Evolutionary conservation across 306 rosid species (phyloP).

Genomic region (Lathyrus tuberosus): DNA sequence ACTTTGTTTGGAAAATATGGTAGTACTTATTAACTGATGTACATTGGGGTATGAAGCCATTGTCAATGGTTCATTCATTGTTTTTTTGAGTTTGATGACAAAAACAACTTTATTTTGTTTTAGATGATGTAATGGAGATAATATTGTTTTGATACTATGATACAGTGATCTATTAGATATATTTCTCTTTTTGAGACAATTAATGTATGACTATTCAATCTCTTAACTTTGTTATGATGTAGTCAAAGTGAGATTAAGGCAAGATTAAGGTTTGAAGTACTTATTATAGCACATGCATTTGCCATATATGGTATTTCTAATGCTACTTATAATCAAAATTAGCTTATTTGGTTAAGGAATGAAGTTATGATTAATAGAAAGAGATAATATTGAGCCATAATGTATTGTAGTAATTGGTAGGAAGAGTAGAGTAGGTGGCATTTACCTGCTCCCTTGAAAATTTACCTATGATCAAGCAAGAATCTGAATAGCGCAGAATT

Average conservation of each 20-base stretch:
- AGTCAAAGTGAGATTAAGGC: background rate
- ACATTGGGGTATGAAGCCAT: slow-evolving; percentile 47
- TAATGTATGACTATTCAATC: slow-evolving; percentile 25
- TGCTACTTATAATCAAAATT: background rate
- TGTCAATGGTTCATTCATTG: slow-evolving; percentile 41
- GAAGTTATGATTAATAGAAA: too few species aligned
- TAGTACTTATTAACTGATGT: slow-evolving; percentile 42
- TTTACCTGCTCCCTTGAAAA: slow-evolving; percentile 39
- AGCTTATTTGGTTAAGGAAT: too few species aligned
- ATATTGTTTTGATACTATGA: background rate
- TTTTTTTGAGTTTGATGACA: slow-evolving; percentile 37
- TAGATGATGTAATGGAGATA: slow-evolving; percentile 39
- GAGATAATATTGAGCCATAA: background rate
- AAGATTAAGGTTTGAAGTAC: background rate
- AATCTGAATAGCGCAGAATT: slow-evolving; percentile 36
- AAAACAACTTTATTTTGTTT: slow-evolving; percentile 34
- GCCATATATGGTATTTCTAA: background rate
- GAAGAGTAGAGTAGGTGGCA: background rate
- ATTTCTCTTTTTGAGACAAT: slow-evolving; percentile 28
- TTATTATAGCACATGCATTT: slow-evolving; percentile 17
- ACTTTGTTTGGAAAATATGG: too few species aligned
- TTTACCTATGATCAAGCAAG: slow-evolving; percentile 35
- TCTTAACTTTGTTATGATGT: slow-evolving; percentile 8
- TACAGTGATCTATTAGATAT: slow-evolving; percentile 35
- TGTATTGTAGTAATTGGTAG: background rate